phyloP scores from a whole-genome alignment of 2,329 filamentous ascomycete species.

The Diplocarpon rosae region DNA sequence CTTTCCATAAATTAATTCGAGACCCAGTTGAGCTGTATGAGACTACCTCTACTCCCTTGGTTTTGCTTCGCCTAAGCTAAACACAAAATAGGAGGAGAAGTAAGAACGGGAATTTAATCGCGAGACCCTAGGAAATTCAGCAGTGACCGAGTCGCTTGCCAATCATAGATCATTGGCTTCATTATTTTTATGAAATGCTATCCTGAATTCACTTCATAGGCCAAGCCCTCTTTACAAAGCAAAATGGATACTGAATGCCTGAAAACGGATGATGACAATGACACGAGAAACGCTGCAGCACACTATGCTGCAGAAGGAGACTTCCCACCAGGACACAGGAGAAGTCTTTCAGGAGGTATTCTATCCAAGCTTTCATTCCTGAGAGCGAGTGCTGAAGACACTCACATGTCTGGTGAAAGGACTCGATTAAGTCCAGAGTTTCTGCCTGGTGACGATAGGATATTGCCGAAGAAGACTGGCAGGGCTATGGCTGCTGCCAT shows the following conservation, averaged over 20 bases:
- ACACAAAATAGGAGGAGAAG: no score
- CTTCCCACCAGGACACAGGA: conserved; percentile 33
- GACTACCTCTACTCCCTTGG: no score
- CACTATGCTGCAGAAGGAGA: conserved; percentile 5
- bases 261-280: not conserved
- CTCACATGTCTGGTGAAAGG: conserved; percentile 17
- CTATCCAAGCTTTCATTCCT: conserved; percentile 62
- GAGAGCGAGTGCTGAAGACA: conserved; percentile 35
- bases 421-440: conserved; percentile 24
- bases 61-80: no score
- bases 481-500: conserved; percentile 27
- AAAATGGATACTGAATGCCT: not conserved
- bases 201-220: no score
- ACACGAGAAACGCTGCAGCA: not conserved
- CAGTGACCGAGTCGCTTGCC: no score
- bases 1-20: no score
- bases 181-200: no score
- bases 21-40: no score
- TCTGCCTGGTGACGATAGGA: conserved; percentile 20
- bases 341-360: conserved; percentile 40
- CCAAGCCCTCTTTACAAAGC: not conserved
- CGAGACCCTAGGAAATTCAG: no score
- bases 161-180: no score
- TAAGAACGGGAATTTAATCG: no score
- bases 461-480: conserved; percentile 22